Percentiles rank a stretch among this genome's conserved stretches.
These are phyloP conservation scores for Camillea tinctor DNA, from an alignment of 2,329 filamentous ascomycete species.

Conservation along the genomic window DNA sequence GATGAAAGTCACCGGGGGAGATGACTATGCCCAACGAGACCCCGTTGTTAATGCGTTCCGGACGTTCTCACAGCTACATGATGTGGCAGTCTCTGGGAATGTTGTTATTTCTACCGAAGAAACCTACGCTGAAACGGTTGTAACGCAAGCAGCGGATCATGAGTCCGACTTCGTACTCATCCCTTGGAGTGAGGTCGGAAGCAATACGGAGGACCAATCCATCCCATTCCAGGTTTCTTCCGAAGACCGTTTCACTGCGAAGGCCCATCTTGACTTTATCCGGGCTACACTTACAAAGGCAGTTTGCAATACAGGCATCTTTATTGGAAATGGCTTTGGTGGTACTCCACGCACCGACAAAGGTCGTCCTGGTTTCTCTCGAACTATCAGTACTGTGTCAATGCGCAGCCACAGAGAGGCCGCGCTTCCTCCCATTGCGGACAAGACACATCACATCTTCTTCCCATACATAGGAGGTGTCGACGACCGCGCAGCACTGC, in stretches of 20 bases:
- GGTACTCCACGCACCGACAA: slow-evolving; percentile 34
- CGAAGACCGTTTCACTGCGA: slow-evolving; percentile 60
- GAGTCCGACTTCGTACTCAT: slow-evolving; percentile 74
- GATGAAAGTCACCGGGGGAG: slow-evolving; percentile 85
- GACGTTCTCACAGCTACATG: slow-evolving; percentile 81
- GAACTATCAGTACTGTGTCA: slow-evolving; percentile 56
- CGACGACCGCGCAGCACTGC: slow-evolving; percentile 78
- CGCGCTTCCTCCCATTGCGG: slow-evolving; percentile 55
- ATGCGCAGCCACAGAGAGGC: slow-evolving; percentile 59
- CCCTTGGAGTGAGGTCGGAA: slow-evolving; percentile 85
- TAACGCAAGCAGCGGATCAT: slow-evolving; percentile 67
- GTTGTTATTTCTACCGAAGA: slow-evolving; percentile 76
- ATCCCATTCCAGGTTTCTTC: slow-evolving; percentile 41
- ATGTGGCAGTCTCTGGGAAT: slow-evolving; percentile 77
- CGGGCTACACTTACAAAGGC: slow-evolving; percentile 62
- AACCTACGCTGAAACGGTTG: slow-evolving; percentile 76
- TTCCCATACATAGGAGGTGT: slow-evolving; percentile 81
- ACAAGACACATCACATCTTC: slow-evolving; percentile 80
- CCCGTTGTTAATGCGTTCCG: slow-evolving; percentile 90
- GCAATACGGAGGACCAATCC: slow-evolving; percentile 63
- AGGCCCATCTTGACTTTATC: slow-evolving; percentile 73
- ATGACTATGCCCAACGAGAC: slow-evolving; percentile 70
- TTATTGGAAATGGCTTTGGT: slow-evolving; percentile 67
- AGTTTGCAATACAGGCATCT: slow-evolving; percentile 69
- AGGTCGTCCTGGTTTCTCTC: slow-evolving; percentile 39